These are phyloP conservation scores for Luzula sylvatica DNA, from an alignment of 176 grass and related monocot genomes.

Conservation along the genomic window DNA sequence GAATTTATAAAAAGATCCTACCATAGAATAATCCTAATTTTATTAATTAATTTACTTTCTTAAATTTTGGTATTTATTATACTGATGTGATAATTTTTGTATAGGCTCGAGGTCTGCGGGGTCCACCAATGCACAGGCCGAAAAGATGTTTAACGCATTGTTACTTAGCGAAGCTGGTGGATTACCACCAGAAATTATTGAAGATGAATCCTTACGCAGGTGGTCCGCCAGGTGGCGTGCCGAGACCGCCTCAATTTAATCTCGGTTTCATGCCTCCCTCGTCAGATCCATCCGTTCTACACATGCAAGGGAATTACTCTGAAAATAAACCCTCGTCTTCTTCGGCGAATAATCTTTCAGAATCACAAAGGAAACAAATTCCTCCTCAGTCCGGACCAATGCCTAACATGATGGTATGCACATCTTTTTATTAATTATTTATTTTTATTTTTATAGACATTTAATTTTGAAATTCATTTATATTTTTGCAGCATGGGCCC, in stretches of 20 bases:
- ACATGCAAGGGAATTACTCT: too few relatives aligned
- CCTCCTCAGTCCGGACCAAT: conserved; percentile 50
- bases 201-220: conserved; percentile 53
- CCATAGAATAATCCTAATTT: too few relatives aligned
- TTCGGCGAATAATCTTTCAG: conserved; percentile 45
- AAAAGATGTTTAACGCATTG: conserved; percentile 85
- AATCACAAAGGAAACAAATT: conserved; percentile 32
- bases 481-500: conserved; percentile 45
- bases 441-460: too few relatives aligned
- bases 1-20: too few relatives aligned
- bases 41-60: too few relatives aligned
- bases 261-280: conserved; percentile 37
- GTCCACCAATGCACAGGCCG: conserved; percentile 28
- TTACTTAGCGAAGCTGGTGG: conserved; percentile 70
- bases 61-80: too few relatives aligned
- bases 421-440: too few relatives aligned
- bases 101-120: too few relatives aligned
- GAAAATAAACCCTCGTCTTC: not conserved
- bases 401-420: conserved; percentile 56
- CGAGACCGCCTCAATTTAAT: conserved; percentile 58
- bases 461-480: not conserved
- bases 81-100: too few relatives aligned
- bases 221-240: conserved; percentile 34
- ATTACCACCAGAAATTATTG: conserved; percentile 45
- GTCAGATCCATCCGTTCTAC: conserved; percentile 33